phyloP scores from a whole-genome alignment of 2,329 filamentous ascomycete genomes.

The Diaporthe caulivora region DNA sequence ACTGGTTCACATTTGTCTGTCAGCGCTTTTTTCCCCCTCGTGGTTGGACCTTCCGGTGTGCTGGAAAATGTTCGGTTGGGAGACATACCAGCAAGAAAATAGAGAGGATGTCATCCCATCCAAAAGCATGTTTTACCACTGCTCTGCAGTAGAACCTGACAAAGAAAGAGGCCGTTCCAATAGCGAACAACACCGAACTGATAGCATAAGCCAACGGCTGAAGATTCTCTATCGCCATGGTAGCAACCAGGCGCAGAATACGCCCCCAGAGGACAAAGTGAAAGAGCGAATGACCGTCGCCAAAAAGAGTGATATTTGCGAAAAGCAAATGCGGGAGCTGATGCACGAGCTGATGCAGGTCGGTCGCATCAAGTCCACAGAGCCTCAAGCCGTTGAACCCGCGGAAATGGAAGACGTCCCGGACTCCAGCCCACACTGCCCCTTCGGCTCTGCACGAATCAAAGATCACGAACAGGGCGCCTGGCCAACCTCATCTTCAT shows the following conservation, averaged over 20 bases:
- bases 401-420: background rate
- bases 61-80: background rate
- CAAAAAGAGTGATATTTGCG: background rate
- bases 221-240: conserved; percentile 6
- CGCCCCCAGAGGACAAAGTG: too few relatives aligned
- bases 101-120: conserved; percentile 2
- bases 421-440: background rate
- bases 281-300: background rate
- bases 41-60: background rate
- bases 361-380: background rate
- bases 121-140: background rate
- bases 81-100: conserved; percentile 11
- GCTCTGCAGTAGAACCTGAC: conserved; percentile 15
- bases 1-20: background rate
- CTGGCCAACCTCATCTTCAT: background rate
- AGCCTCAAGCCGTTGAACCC: background rate
- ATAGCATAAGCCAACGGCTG: conserved; percentile 12
- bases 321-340: background rate
- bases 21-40: background rate
- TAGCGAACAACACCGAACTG: background rate
- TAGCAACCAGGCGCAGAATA: background rate
- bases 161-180: background rate
- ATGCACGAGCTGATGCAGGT: background rate
- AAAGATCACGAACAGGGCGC: background rate
- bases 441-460: conserved; percentile 1